These are phyloP conservation scores for Lepraria neglecta DNA, from an alignment of 495 filamentous ascomycete genomes.

Conservation along the genomic window DNA sequence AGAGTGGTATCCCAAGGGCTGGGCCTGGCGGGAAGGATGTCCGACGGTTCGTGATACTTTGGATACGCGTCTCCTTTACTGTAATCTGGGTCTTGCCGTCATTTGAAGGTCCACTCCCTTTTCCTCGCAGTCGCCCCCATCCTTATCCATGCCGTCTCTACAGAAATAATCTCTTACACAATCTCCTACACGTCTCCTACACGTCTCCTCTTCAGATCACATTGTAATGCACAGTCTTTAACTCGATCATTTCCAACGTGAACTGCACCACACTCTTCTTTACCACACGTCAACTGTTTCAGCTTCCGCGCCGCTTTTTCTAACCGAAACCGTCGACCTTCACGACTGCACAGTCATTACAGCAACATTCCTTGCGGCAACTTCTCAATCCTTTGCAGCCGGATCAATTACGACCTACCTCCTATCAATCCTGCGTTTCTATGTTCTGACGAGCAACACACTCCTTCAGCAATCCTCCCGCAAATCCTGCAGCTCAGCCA, in stretches of 20 bases:
- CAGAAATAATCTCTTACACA: background rate
- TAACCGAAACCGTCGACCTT: background rate
- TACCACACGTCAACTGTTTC: slow-evolving; percentile 1
- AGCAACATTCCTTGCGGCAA: background rate
- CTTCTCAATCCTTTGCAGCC: background rate
- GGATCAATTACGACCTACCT: background rate
- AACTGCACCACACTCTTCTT: slow-evolving; percentile 11
- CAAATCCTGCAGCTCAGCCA: slow-evolving; percentile 2
- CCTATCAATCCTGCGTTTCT: background rate
- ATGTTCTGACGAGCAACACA: background rate
- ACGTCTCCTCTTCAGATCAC: background rate
- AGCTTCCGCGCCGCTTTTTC: slow-evolving; percentile 13
- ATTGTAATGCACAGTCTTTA: background rate
- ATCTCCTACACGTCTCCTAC: background rate
- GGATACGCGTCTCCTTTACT: background rate
- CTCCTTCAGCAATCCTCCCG: background rate
- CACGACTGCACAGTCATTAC: background rate
- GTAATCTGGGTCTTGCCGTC: slow-evolving; percentile 3
- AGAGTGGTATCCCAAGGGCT: slow-evolving; percentile 1
- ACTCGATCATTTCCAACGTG: background rate
- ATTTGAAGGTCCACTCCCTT: background rate
- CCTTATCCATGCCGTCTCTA: background rate
- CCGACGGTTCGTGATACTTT: slow-evolving; percentile 2
- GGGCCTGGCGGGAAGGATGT: background rate
- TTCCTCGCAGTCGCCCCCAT: slow-evolving; percentile 3